These are phyloP conservation scores for Alternaria gaisen DNA, from an alignment of 2,329 filamentous ascomycete species.

Conservation along the genomic window DNA sequence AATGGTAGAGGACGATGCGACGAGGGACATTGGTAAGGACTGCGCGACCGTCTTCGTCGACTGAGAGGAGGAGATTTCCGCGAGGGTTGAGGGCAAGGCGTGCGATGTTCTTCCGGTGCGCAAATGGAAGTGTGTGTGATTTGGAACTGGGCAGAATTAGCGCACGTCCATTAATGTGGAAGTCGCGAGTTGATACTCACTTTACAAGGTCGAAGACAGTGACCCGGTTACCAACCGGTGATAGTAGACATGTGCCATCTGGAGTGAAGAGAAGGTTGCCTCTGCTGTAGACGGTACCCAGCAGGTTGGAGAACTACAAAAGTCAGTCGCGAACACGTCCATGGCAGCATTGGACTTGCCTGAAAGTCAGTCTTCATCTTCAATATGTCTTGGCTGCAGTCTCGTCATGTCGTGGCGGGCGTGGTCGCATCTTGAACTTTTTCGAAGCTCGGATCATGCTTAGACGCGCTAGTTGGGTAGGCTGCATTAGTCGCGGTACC, in stretches of 20 bases:
- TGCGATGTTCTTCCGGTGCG: constrained; percentile 92
- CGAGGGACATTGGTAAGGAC: constrained; percentile 91
- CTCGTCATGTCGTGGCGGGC: constrained; percentile 34
- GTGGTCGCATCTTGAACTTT: constrained; percentile 45
- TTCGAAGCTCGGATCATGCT: constrained; percentile 29
- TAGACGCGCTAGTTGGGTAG: constrained; percentile 22
- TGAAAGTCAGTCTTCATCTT: constrained; percentile 99
- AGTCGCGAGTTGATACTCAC: constrained; percentile 60
- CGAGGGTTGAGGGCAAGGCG: constrained; percentile 87
- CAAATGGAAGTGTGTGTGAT: constrained; percentile 85
- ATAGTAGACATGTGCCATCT: constrained; percentile 94
- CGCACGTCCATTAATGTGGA: background rate
- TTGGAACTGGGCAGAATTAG: constrained; percentile 70
- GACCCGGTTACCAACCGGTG: constrained; percentile 94
- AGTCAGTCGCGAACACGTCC: constrained; percentile 35
- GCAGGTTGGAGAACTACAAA: constrained; percentile 94
- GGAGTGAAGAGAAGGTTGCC: constrained; percentile 97
- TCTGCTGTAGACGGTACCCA: constrained; percentile 98
- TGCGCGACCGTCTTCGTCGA: constrained; percentile 93
- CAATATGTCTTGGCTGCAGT: constrained; percentile 8
- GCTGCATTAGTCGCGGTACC: constrained; percentile 43
- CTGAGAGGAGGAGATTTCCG: constrained; percentile 89
- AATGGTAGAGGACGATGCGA: constrained; percentile 88
- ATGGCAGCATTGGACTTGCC: constrained; percentile 61
- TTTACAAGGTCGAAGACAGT: constrained; percentile 96